Evolutionary conservation across 1,139 yeast species (phyloP), one percentile per base, ranked within the genome.

Genomic region (Pichia sp.): DNA sequence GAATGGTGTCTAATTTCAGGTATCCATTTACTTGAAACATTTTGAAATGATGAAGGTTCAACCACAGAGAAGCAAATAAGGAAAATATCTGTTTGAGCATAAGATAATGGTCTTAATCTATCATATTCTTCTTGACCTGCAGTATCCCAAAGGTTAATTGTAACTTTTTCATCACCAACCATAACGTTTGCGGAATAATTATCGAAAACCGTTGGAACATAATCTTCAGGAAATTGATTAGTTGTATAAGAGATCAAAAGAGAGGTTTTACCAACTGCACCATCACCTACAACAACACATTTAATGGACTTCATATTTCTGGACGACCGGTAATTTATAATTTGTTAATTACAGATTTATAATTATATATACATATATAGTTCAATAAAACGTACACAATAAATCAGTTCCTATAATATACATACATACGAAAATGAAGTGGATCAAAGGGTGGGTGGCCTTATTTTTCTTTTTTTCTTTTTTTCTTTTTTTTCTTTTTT

Each of bases 121-220:
- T 89, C 96, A 64, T 89, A 89, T 63, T 89, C 97, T 59, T 86
- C 85, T 66, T 89, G 97, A 28, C 97, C 97, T 8, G 97, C 97
- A n/a, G 97, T 89, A 74, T 89, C 97, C 96, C 96, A 89, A 43
- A 89, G 73, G 25, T 95, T 95, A 42, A 89, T 71, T 58, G 85
- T 85, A 56, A 86, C 82, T 44, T 84, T 83, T 57, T 82, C 87
- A 37, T 85, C 85, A 57, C 84, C 92, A 34, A 82, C 83, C 76
- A 86, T 79, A 31, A 89, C 90, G 39, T 86, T 83, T 22, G 96
- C 94, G 4, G 95, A 78, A 63, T 87, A 87, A 66, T 87, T 87
- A 61, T 87, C 96, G 61, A 87, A 87, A 10, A 61, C 65, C 0
- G 97, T 90, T 45, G 97, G 97, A 51, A 90, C 87, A 64, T 90